These are phyloP conservation scores for Alternaria consortialis DNA, from an alignment of 2,329 filamentous ascomycete species.

Conservation along the genomic window DNA sequence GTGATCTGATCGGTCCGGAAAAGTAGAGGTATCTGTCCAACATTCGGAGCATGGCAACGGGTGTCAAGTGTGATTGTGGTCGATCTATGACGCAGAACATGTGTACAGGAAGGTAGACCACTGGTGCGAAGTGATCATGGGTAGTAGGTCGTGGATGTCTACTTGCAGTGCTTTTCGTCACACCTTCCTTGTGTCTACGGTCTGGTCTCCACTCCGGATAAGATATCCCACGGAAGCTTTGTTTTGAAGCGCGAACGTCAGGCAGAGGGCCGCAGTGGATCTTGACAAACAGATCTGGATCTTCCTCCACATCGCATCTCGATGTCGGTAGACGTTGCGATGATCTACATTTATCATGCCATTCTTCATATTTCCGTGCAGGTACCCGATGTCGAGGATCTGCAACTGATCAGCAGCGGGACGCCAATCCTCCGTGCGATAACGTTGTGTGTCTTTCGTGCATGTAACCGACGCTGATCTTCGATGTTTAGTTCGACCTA, in stretches of 20 bases:
- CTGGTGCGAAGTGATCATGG: neutral
- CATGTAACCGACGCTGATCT: neutral
- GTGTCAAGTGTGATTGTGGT: neutral
- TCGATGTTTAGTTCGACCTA: neutral
- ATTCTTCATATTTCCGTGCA: neutral
- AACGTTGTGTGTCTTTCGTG: neutral
- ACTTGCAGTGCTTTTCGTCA: neutral
- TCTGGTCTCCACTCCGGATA: neutral
- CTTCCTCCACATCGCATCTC: neutral
- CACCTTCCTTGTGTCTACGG: neutral
- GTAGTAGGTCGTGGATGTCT: neutral
- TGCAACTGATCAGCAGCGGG: constrained; percentile 2
- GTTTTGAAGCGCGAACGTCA: neutral
- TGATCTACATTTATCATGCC: neutral
- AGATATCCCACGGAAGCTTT: neutral
- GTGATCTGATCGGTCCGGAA: neutral
- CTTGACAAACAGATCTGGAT: neutral
- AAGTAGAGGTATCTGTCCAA: neutral
- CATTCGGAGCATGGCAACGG: neutral
- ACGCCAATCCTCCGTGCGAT: neutral
- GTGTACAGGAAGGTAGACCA: neutral
- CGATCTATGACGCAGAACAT: neutral
- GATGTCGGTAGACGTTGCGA: neutral
- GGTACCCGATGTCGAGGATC: neutral
- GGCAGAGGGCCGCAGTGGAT: neutral